Conservation (phyloP, 1,284 basidiomycete species). For the Puccinia coronata region DNA sequence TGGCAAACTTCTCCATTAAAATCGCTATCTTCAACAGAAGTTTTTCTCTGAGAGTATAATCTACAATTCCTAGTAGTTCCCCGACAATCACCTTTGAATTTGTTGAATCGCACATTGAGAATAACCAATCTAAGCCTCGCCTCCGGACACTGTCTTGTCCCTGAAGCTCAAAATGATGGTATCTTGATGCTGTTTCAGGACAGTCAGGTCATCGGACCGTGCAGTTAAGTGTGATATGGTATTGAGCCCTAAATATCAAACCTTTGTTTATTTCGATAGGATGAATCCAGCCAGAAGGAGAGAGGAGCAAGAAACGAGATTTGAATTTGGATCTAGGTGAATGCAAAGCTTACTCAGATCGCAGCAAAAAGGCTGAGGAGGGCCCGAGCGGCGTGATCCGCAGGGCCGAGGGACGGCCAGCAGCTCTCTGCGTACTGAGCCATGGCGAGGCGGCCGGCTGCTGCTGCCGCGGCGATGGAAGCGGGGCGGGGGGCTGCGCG, state of each 20-base stretch:
- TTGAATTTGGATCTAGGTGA: conserved; percentile 88
- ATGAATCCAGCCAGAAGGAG: conserved; percentile 92
- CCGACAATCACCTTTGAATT: conserved; percentile 94
- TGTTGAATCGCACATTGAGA: conserved; percentile 97
- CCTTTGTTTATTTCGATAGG: conserved; percentile 95
- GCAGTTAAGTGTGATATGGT: conserved; percentile 98
- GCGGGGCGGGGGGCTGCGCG: no score
- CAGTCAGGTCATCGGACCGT: conserved; percentile 75
- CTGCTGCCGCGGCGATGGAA: no score
- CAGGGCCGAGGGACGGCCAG: no score
- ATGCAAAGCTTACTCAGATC: conserved; percentile 95
- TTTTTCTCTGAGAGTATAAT: conserved; percentile 93
- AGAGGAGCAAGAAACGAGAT: conserved; percentile 84
- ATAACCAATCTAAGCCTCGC: conserved; percentile 88
- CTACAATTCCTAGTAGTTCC: conserved; percentile 87
- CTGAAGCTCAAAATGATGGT: conserved; percentile 92
- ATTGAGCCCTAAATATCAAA: conserved; percentile 94
- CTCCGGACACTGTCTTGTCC: conserved; percentile 92
- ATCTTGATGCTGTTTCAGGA: conserved; percentile 91
- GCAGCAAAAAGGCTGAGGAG: no score
- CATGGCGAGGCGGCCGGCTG: no score
- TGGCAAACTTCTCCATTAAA: conserved; percentile 94
- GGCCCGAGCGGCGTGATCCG: no score
- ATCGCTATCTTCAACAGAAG: conserved; percentile 99
- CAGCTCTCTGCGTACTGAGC: no score